Percentiles rank a stretch among this genome's conserved stretches.
Conservation (phyloP, 768 basidiomycete genomes). For the Saitozyma sp. region DNA sequence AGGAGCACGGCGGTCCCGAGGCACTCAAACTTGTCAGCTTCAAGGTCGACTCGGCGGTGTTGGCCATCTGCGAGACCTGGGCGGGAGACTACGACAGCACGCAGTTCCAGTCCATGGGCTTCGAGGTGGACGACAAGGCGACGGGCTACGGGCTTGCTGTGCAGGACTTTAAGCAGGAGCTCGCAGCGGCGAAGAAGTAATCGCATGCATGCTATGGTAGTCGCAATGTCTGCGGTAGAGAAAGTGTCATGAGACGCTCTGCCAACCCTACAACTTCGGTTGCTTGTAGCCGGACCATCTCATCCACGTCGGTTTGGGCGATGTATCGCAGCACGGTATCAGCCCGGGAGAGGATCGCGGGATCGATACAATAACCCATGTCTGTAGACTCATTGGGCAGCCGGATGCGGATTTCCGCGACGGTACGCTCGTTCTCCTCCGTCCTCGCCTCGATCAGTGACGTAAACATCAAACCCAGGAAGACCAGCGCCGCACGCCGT, state of each 20-base stretch:
- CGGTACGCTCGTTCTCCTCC: constrained; percentile 40
- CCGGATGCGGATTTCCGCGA: no score
- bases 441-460: constrained; percentile 57
- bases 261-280: constrained; percentile 57
- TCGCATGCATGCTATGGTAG: background rate
- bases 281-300: constrained; percentile 72
- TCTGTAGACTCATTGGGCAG: no score
- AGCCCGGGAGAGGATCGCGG: constrained; percentile 37
- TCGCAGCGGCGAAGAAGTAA: constrained; percentile 15
- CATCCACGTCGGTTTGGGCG: constrained; percentile 69
- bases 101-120: constrained; percentile 39
- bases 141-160: constrained; percentile 49
- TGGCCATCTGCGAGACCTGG: constrained; percentile 50
- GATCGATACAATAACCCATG: no score
- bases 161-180: constrained; percentile 46
- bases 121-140: constrained; percentile 45
- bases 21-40: constrained; percentile 56
- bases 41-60: constrained; percentile 42
- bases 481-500: constrained; percentile 81
- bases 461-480: constrained; percentile 70
- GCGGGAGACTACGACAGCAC: constrained; percentile 47
- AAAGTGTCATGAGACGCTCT: background rate
- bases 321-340: constrained; percentile 69
- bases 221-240: background rate
- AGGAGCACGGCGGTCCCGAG: constrained; percentile 58